A percentile compares a stretch with the other conserved stretches of the same genome.
These are phyloP conservation scores for Yamadazyma friedrichii DNA, from an alignment of 1,139 yeast species.

Conservation along the genomic window DNA sequence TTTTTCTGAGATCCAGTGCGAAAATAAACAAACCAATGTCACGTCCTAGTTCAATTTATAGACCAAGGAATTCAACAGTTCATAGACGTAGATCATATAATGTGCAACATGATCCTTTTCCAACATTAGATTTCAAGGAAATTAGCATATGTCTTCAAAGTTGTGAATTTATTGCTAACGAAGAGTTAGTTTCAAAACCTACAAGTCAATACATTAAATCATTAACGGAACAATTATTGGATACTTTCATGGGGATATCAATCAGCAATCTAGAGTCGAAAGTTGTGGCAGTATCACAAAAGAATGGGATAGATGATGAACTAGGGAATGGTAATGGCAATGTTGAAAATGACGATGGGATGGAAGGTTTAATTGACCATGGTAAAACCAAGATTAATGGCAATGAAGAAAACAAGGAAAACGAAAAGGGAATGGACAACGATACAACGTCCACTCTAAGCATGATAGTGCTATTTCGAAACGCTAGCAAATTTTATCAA, in stretches of 20 bases:
- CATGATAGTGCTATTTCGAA: constrained; percentile 55
- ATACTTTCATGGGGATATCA: constrained; percentile 64
- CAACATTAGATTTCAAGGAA: constrained; percentile 65
- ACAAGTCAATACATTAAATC: constrained; percentile 60
- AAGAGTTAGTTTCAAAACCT: constrained; percentile 65
- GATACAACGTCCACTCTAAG: constrained; percentile 37
- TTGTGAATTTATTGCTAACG: constrained; percentile 63
- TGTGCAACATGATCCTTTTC: constrained; percentile 46
- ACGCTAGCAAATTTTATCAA: constrained; percentile 59
- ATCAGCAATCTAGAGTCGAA: constrained; percentile 38
- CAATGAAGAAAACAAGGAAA: constrained; percentile 10
- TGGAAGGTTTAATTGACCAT: constrained; percentile 1
- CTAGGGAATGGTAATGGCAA: constrained; percentile 2
- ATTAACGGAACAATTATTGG: constrained; percentile 70
- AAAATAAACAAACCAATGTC: constrained; percentile 15
- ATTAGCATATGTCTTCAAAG: constrained; percentile 60
- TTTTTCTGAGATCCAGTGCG: neutral
- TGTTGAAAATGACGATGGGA: constrained; percentile 1
- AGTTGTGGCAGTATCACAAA: constrained; percentile 9
- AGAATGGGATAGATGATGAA: constrained; percentile 12
- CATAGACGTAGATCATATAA: constrained; percentile 14
- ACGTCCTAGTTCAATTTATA: constrained; percentile 15
- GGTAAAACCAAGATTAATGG: constrained; percentile 4
- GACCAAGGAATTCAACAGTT: constrained; percentile 15
- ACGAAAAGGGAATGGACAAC: constrained; percentile 11